phyloP scores from a whole-genome alignment of 768 basidiomycete species.

The Tulasnella sp. region DNA sequence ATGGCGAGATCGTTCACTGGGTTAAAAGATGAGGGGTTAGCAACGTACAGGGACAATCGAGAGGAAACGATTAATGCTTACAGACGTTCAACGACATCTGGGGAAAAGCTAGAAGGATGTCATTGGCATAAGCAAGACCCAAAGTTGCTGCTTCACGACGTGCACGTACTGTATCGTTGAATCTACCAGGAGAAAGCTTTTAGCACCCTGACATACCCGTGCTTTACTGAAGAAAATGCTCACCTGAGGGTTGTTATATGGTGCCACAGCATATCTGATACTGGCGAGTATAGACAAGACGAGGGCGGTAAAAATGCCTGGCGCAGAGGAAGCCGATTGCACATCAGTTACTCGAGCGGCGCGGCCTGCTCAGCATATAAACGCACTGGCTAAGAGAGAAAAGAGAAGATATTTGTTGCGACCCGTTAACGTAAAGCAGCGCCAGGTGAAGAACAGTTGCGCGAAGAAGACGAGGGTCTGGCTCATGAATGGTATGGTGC shows the following conservation, averaged over 20 bases:
- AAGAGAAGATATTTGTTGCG: slow-evolving; percentile 9
- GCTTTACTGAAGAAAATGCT: neutral
- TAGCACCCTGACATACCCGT: neutral
- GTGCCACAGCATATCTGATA: neutral
- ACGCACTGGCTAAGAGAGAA: neutral
- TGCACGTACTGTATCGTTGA: slow-evolving; percentile 10
- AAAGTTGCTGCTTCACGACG: neutral
- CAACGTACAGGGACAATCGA: neutral
- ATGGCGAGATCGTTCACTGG: slow-evolving; percentile 18
- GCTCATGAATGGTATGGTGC: neutral
- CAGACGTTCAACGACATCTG: slow-evolving; percentile 18
- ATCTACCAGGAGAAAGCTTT: neutral
- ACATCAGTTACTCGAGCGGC: neutral
- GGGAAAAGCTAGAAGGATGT: neutral
- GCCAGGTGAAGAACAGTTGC: slow-evolving; percentile 14
- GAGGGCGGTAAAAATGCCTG: neutral
- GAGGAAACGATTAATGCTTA: neutral
- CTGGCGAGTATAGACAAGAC: neutral
- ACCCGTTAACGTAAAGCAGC: slow-evolving; percentile 12
- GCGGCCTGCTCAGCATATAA: neutral
- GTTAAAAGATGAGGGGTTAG: neutral
- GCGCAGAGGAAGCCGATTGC: neutral
- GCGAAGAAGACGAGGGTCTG: slow-evolving; percentile 12
- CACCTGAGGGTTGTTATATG: slow-evolving; percentile 5
- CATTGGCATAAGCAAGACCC: neutral